Base-by-base conservation (phyloP, 1,284 basidiomycete genomes). In the Grifola frondosa region DNA sequence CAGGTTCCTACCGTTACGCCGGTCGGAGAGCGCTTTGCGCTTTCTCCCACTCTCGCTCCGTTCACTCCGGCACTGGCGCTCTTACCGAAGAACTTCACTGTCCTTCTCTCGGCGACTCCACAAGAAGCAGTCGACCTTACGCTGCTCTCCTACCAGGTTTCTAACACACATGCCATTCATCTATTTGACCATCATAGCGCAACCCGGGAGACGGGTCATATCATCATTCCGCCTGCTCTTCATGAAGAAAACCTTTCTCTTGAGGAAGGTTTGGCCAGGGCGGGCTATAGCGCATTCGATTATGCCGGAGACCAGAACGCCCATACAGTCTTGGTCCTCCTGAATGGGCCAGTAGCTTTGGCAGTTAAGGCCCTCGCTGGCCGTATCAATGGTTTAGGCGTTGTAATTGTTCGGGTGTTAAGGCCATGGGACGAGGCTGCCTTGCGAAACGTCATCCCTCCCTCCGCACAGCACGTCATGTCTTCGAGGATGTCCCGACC, bases 61-160 rank as follows among this genome's bases (percentile, higher is more conserved):
- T 70, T 93, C 38, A 77, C 81, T 8, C 69, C 80, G 3, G 67
- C 78, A 12, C 72, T 88, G 45, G 59, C 71, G 10, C 65, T 83
- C 43, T 65, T 91, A n/a, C 81, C 85, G 2, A 75, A 84, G 35
- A 76, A 78, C 47, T 76, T 90, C 54, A 75, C 83, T n/a, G 74
- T 96, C 37, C 66, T 94, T 34, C 74, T 94, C 49, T 95, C 91
- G 16, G 80, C 90, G 7, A 84, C 85, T 3, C 80, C 90, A 0
- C 84, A 88, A 52, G 88, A 93, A 62, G 74, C 86, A 8, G 75
- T 85, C 30, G 84, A 90, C 53, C 78, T 91, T 44, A 77, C 89
- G 1, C 57, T 74, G 13, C 69, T 90, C 31, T 74, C 87, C 5
- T 90, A 90, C 68, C 70, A 69, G 43, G 65, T 87, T 38, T 70